Conservation (phyloP, 768 basidiomycete genomes). For the Rhodotorula sphaerocarpa region DNA sequence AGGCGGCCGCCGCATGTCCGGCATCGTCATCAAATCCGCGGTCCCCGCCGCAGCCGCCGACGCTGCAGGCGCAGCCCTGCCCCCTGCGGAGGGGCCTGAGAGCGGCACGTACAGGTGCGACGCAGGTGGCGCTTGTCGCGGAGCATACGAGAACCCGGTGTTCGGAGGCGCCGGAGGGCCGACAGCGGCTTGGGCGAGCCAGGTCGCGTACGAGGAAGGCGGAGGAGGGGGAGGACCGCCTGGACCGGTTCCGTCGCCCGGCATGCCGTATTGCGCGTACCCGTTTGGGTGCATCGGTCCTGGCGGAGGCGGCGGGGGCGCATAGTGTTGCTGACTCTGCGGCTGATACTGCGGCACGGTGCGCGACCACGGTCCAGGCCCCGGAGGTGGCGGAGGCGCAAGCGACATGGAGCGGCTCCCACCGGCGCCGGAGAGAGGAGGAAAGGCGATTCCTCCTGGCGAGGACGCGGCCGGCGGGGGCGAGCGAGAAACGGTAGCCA, state of each 20-base stretch:
- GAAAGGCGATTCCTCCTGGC: not conserved
- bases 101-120: too few relatives aligned
- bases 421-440: not conserved
- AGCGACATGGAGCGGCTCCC: not conserved
- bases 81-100: too few relatives aligned
- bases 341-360: not conserved
- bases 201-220: not conserved
- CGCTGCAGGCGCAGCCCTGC: not conserved
- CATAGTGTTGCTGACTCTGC: not conserved
- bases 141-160: not conserved
- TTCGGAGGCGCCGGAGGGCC: not conserved
- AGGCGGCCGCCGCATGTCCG: conserved; percentile 28
- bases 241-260: too few relatives aligned
- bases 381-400: not conserved
- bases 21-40: conserved; percentile 6
- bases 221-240: not conserved
- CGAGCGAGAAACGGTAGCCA: too few relatives aligned
- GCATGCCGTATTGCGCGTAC: not conserved
- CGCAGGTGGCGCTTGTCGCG: too few relatives aligned
- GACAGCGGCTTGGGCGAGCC: not conserved
- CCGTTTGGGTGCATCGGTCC: too few relatives aligned
- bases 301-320: not conserved
- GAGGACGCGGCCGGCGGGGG: too few relatives aligned
- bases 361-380: too few relatives aligned
- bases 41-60: not conserved